Base-by-base conservation (phyloP, 2,329 filamentous ascomycete species). In the Podosphaera fusca region DNA sequence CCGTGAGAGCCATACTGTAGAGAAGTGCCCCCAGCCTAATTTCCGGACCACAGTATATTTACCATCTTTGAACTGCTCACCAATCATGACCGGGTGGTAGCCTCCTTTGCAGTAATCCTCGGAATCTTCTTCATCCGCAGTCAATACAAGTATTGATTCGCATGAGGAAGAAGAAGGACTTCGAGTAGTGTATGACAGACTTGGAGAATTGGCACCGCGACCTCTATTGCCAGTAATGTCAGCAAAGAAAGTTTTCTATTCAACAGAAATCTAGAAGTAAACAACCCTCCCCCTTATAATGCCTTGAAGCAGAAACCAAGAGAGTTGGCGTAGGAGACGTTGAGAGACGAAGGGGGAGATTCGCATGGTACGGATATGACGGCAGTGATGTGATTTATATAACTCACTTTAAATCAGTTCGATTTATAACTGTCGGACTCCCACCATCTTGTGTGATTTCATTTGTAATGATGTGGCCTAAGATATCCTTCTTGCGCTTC, bases 101-200 rank as follows among this genome's bases (percentile, higher is more conserved):
- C 92, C 92, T 66, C 92, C 92, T 73, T 96, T 96, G 79, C 90
- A 95, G 74, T 98, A 98, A 71, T 98, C 92, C 72, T 96, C 90
- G 53, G 87, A 95, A 71, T 98, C 92, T 72, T 98, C 92, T 73
- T 98, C 92, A 69, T 96, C 92, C 67, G 89, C 90, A 45, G 90
- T 94, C 68, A 92, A 89, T 66, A 95, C 89, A 70, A 84, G 80
- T 64, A 80, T 77, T 69, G 95, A 89, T 71, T 90, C 88, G 64
- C 80, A 82, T 52, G 85, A 86, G 54, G 84, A 84, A 57, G 86
- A 84, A 56, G 84, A 84, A 35, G 51, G 51, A 31, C 30, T 53
- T 38, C 51, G 51, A 29, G 9, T 53, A 59, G 86, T 85, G 60
- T 87, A 64, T 10, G 66, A 66, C 59, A 64, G 63, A 58, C 67